Conservation (phyloP, 805 yeast genomes). For the Debaryomyces maramus region DNA sequence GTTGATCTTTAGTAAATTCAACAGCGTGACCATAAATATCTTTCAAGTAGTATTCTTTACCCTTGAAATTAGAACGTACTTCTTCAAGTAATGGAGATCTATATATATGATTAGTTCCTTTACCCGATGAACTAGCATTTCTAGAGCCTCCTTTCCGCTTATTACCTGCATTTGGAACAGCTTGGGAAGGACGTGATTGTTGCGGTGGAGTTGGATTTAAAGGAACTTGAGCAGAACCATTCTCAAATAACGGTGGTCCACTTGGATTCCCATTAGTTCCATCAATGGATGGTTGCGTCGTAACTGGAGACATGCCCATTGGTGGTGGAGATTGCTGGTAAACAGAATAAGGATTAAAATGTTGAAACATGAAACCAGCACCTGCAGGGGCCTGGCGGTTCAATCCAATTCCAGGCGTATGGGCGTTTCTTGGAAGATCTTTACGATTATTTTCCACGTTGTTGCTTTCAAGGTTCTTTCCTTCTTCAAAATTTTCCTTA, state of each 20-base stretch:
- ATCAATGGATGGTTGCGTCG: slow-evolving; percentile 1
- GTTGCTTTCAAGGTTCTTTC: background rate
- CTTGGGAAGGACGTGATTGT: slow-evolving; percentile 5
- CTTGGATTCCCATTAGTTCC: background rate
- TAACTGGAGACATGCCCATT: slow-evolving; percentile 4
- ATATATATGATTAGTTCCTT: slow-evolving; percentile 50
- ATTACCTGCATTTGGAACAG: slow-evolving; percentile 4
- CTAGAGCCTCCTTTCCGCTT: slow-evolving; percentile 13
- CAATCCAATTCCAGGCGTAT: slow-evolving; percentile 32
- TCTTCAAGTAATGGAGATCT: slow-evolving; percentile 83
- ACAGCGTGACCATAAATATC: slow-evolving; percentile 85
- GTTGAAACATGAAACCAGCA: slow-evolving; percentile 49
- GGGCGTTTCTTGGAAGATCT: slow-evolving; percentile 5
- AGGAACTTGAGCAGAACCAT: background rate
- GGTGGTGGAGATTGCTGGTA: slow-evolving; percentile 25
- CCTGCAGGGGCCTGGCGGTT: slow-evolving; percentile 31
- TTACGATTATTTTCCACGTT: slow-evolving; percentile 1
- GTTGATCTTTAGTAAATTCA: slow-evolving; percentile 94
- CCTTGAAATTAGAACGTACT: slow-evolving; percentile 65
- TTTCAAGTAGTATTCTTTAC: slow-evolving; percentile 58
- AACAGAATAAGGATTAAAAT: slow-evolving; percentile 49
- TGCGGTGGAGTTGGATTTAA: slow-evolving; percentile 16
- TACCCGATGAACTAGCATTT: slow-evolving; percentile 16
- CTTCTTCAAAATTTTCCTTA: slow-evolving; percentile 7
- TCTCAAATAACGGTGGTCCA: background rate